Evolutionary conservation across 2,329 filamentous ascomycete genomes (phyloP).

Genomic region (Arthrobotrys conoides): DNA sequence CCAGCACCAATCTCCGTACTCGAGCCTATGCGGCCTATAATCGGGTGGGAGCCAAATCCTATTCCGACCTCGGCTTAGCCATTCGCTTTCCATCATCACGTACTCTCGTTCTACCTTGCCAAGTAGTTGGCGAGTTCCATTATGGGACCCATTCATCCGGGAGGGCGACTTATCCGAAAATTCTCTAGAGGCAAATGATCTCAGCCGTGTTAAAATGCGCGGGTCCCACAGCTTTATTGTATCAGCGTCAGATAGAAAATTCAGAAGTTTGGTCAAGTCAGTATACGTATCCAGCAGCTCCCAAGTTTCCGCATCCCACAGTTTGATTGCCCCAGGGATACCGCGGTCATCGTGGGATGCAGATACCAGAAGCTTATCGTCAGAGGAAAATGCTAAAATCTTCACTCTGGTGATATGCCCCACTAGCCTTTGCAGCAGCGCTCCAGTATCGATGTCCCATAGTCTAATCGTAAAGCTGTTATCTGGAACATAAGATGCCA

Average conservation of each 20-base stretch:
- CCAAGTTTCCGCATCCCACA: not conserved
- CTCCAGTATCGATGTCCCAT: not conserved
- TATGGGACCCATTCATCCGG: too few relatives aligned
- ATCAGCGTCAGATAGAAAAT: not conserved
- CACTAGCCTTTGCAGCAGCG: too few relatives aligned
- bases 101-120: not conserved
- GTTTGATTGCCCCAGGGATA: not conserved
- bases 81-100: not conserved
- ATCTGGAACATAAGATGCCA: slow-evolving; percentile 78
- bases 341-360: not conserved
- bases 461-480: not conserved
- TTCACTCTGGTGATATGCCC: too few relatives aligned
- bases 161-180: too few relatives aligned
- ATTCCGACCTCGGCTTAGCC: not conserved
- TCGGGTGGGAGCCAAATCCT: not conserved
- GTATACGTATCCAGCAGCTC: not conserved
- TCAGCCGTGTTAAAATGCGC: not conserved
- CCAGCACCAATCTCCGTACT: not conserved
- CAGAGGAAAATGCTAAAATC: slow-evolving; percentile 1
- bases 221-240: not conserved
- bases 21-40: not conserved
- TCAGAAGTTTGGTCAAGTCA: not conserved
- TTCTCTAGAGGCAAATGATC: not conserved
- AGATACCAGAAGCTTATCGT: not conserved
- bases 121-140: not conserved